Evolutionary conservation across 768 basidiomycete species (phyloP), one percentile per base, ranked within the genome.

Genomic region (Tricholoma sp.): DNA sequence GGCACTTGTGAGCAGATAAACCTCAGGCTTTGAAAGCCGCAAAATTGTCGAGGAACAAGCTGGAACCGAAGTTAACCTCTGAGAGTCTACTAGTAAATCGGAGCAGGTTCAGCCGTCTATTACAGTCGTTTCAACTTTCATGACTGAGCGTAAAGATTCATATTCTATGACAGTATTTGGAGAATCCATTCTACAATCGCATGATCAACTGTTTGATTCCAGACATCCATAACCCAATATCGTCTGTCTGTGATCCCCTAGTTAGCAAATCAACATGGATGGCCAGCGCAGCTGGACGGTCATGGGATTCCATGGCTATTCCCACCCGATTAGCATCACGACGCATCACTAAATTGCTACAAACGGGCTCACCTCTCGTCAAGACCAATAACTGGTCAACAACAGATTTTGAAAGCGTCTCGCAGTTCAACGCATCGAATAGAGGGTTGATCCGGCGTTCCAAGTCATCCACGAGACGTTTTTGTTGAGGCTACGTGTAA

Each of bases 401-500:
- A 21, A 91, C 84, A 10, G 80, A 69, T 58, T 76, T 75, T 12
- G 91, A 87, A 18, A 97, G 67, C 6, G 89, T 89, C 64, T 93
- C 80, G 66, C 91, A 94, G 70, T 98, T 97, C 63, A 98, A 72
- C n/a, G 85, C 87, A 67, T 97, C 95, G 65, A 95, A 97, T 46
- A 98, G 71, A 0, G 85, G 81, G 66, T 87, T 94, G 63, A 96
- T 77, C 31, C 95, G 81, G 18, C 92, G 82, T 67, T 95, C 93
- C 4, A 94, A 80, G 63, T 96, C 94, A 52, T 93, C 92, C 0
- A 83, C 84, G 61, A 94, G 78, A 32, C 91, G 86, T 68, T 87
- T 89, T 76, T 95, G 89, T 64, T 87, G 83, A 4, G 89, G 80
- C 90, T 94, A 66, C 19, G 47, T n/a, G 47, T n/a, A 35, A 9